Evolutionary conservation across 2,329 filamentous ascomycete genomes (phyloP).

Genomic region (Aspergillus sergii): DNA sequence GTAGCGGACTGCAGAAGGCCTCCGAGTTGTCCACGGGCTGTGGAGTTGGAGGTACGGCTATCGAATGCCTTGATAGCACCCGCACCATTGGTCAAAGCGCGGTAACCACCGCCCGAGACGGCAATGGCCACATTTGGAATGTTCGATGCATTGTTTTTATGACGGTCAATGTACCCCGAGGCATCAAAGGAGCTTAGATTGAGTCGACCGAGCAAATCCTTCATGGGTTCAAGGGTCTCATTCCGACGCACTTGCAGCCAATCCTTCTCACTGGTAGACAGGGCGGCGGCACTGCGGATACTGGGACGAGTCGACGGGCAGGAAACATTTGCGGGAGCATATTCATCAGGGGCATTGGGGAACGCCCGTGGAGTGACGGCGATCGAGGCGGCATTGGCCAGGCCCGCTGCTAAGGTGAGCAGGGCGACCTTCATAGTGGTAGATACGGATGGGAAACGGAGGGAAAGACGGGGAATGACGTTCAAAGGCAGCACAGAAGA

Average conservation of each 20-base stretch:
- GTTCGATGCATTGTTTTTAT: conserved; percentile 56
- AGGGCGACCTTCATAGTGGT: conserved; percentile 16
- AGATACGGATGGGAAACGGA: not conserved
- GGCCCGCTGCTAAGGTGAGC: conserved; percentile 8
- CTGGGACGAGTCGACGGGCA: conserved; percentile 72
- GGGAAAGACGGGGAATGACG: not conserved
- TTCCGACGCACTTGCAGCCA: conserved; percentile 75
- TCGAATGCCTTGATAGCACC: conserved; percentile 81
- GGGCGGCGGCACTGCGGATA: conserved; percentile 62
- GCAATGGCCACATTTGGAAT: conserved; percentile 75
- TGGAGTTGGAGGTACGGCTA: conserved; percentile 66
- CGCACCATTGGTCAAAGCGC: conserved; percentile 82
- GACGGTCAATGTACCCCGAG: conserved; percentile 65
- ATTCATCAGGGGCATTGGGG: conserved; percentile 65
- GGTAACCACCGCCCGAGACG: conserved; percentile 80
- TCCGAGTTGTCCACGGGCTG: conserved; percentile 68
- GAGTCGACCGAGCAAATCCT: conserved; percentile 68
- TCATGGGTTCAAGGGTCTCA: conserved; percentile 75
- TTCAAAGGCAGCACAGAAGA: not conserved
- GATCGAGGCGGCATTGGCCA: conserved; percentile 13
- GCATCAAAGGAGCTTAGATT: conserved; percentile 73
- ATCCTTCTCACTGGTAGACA: conserved; percentile 70
- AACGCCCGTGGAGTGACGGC: conserved; percentile 41
- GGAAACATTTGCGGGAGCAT: conserved; percentile 67
- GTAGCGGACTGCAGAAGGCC: conserved; percentile 80